Evolutionary conservation across 768 basidiomycete species (phyloP), one percentile per base, ranked within the genome.

Genomic region (Cyclocybe cylindracea): DNA sequence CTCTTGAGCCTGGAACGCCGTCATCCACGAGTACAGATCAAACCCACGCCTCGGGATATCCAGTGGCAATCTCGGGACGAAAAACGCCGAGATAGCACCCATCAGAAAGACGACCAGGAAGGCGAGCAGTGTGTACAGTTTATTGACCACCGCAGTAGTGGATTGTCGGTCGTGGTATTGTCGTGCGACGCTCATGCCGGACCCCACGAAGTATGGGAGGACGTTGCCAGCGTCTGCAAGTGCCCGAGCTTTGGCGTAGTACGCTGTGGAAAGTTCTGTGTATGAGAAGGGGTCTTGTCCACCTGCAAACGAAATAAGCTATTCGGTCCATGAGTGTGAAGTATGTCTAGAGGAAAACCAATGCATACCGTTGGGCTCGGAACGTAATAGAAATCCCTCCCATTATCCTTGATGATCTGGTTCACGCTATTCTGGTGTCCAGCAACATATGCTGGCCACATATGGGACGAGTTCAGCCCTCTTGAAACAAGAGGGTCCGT

Each of bases 151-250:
- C 2, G 70, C 65, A 31, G 34, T 61, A 4, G 72, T 59, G 7
- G 70, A 41, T 0, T 68, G 57, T 7, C 47, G 39, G 52, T 77
- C 73, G 3, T 58, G 47, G 44, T 71, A 78, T 6, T 56, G 57
- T n/a, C 70, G 66, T 10, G 73, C 74, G 11, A 75, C 60, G 10
- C 64, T 58, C 10, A 64, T 56, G 1, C 68, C 71, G 5, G 71
- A 66, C 6, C 77, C 77, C 4, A 61, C 65, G 14, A 79, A 68
- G 58, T 77, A 77, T 1, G 75, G 73, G 2, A 78, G 66, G 11
- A 76, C 59, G 50, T 74, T 73, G 39, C 61, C 64, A 0, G 76
- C 72, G 46, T 75, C 76, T 2, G 72, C 67, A n/a, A 68, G 43
- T 7, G 65, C 74, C 0, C 70, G 70, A 18, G 68, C 63, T 43